phyloP scores from a whole-genome alignment of 2,329 filamentous ascomycete species.

The Myriangium duriaei region DNA sequence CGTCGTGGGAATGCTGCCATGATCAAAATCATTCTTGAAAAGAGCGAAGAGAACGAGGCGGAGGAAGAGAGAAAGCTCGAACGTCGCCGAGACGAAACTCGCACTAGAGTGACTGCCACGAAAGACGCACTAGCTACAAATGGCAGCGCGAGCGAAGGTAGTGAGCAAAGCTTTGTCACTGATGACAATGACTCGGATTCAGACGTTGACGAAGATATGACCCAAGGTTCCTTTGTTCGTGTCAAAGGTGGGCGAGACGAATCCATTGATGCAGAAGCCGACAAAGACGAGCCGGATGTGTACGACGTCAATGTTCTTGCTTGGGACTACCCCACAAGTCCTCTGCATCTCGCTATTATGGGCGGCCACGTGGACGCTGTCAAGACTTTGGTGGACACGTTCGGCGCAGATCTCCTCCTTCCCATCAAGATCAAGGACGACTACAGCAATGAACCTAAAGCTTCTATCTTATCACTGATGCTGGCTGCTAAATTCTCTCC shows the following conservation, averaged over 20 bases:
- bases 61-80: constrained; percentile 27
- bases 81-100: neutral
- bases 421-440: constrained; percentile 54
- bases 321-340: constrained; percentile 64
- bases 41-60: constrained; percentile 61
- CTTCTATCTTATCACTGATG: constrained; percentile 55
- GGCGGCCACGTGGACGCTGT: constrained; percentile 59
- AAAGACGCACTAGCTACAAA: constrained; percentile 6
- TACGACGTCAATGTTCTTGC: constrained; percentile 67
- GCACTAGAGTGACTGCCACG: neutral
- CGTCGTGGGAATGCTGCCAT: constrained; percentile 56
- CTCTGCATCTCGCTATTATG: constrained; percentile 67
- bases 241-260: constrained; percentile 39
- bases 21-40: constrained; percentile 57
- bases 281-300: constrained; percentile 60
- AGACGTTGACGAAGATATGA: constrained; percentile 25
- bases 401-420: constrained; percentile 63
- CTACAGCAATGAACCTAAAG: constrained; percentile 36
- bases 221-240: constrained; percentile 64
- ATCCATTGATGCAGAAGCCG: constrained; percentile 37
- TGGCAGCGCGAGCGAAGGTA: neutral
- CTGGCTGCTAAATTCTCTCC: constrained; percentile 53
- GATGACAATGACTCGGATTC: constrained; percentile 26
- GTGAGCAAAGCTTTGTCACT: constrained; percentile 29
- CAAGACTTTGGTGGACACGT: constrained; percentile 52